Evolutionary conservation across 768 basidiomycete species (phyloP), one percentile per base, ranked within the genome.

Genomic region (Suillus paluster): DNA sequence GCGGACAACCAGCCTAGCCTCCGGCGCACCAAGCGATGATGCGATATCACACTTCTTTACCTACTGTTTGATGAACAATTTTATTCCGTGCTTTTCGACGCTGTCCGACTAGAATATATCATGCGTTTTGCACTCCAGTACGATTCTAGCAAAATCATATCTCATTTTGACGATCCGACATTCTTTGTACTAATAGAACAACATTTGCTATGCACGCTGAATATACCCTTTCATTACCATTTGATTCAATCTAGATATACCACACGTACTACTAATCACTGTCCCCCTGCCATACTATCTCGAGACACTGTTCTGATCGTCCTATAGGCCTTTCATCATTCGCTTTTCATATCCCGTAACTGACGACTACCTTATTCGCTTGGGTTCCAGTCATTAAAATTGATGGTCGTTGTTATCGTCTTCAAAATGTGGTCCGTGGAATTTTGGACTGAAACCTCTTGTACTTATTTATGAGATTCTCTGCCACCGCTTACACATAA

Each of bases 401-500:
- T 8, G 41, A 41, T 8, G 41, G 41, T 41, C 41, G 41, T n/a
- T n/a, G n/a, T n/a, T 53, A 23, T 17, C 8, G 21, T 21, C 34
- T 36, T 23, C 12, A 48, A 53, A 36, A 10, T 9, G 34, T 7
- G 14, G 33, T n/a, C n/a, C n/a, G n/a, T n/a, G n/a, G n/a, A 36
- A 23, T 53, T 34, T 36, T 23, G 21, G 34, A 54, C 34, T 54
- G 21, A 14, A 15, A 54, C 7, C 2, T 36, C 21, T 54, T 10
- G n/a, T 21, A 34, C 33, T 53, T n/a, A 34, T 25, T 14, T 21
- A 23, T 21, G 3, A 54, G 4, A 38, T 17, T 38, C 10, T 21
- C 36, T 38, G n/a, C n/a, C n/a, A n/a, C 59, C 30, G 27, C n/a
- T 64, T 42, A 72, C 38, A 62, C 46, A 52, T 67, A 76, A 2